Percentiles rank a stretch among this genome's conserved stretches.
Conservation (phyloP, 1,284 basidiomycete genomes). For the Blastosporella zonata region DNA sequence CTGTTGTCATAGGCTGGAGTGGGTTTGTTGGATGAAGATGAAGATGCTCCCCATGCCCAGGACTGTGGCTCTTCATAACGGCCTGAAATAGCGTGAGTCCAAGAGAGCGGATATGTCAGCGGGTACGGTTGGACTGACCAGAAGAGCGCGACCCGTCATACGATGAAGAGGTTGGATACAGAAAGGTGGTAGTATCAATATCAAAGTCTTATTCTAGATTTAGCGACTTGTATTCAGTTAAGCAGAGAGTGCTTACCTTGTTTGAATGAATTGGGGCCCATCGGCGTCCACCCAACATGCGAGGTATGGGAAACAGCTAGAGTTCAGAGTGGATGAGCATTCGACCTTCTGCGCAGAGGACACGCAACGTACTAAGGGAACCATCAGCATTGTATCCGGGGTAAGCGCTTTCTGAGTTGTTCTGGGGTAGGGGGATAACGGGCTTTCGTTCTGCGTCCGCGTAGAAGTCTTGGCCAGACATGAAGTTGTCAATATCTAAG, state of each 20-base stretch:
- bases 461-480: slow-evolving; percentile 8
- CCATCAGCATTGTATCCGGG: background rate
- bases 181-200: slow-evolving; percentile 4
- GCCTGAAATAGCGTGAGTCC: background rate
- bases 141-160: slow-evolving; percentile 2
- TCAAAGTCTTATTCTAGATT: slow-evolving; percentile 5
- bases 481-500: slow-evolving; percentile 11
- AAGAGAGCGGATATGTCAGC: background rate
- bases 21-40: background rate
- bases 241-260: slow-evolving; percentile 9
- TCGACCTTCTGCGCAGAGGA: background rate
- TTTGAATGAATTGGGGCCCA: slow-evolving; percentile 7
- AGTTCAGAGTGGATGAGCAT: background rate
- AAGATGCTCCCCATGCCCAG: slow-evolving; percentile 13
- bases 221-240: background rate
- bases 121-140: slow-evolving; percentile 4
- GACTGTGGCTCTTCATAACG: background rate
- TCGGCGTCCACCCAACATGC: slow-evolving; percentile 5
- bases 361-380: slow-evolving; percentile 3
- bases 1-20: slow-evolving; percentile 1
- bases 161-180: slow-evolving; percentile 1
- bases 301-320: slow-evolving; percentile 2
- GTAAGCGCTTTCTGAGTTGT: slow-evolving; percentile 1
- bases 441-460: slow-evolving; percentile 5
- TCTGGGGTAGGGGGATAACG: background rate